Evolutionary conservation across 371 early-diverging fungal species (phyloP), one percentile per base, ranked within the genome.

Genomic region (Mortierella sp.): DNA sequence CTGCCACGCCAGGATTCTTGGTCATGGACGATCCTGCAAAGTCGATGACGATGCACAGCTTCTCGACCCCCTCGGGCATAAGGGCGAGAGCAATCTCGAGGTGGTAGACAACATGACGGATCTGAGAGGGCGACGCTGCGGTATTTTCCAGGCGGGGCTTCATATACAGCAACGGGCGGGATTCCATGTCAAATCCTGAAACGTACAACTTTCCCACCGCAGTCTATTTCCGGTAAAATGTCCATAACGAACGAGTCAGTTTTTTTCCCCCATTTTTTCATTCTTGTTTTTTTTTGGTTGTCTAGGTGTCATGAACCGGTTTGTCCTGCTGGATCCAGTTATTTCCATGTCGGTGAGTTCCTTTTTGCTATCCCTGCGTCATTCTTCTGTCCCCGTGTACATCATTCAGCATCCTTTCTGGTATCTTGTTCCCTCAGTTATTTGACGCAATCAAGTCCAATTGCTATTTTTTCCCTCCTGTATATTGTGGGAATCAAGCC

Each of bases 141-240:
- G 97, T 97, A 88, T 96, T 97, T 83, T 98, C 93, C 21, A 90
- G 82, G 65, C 93, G 87, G n/a, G 95, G 93, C 78, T 91, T 89
- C 93, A 97, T 92, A 88, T 95, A 94, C 77, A 95, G 83, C 24
- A 95, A 78, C 18, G 96, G 95, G 18, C 94, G 90, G 3, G 96
- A 95, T n/a, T 86, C 80, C 38, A 83, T 89, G 83, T 96, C 94
- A 76, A 94, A 96, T 38, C 97, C 97, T 80, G 94, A 93, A 56
- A 94, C 88, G 76, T 94, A 93, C 88, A 94, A 90, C 88, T 98
- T 98, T 48, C 98, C 98, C 1, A 95, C 93, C 21, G 90, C 88
- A n/a, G 94, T 91, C 93, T 94, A 85, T 41, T 78, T 12, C 18
- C 24, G 38, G 49, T 14, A 16, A 18, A 65, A 21, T 8, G 38